phyloP scores from a whole-genome alignment of 1,139 yeast species.

The Yamadazyma atlantica region DNA sequence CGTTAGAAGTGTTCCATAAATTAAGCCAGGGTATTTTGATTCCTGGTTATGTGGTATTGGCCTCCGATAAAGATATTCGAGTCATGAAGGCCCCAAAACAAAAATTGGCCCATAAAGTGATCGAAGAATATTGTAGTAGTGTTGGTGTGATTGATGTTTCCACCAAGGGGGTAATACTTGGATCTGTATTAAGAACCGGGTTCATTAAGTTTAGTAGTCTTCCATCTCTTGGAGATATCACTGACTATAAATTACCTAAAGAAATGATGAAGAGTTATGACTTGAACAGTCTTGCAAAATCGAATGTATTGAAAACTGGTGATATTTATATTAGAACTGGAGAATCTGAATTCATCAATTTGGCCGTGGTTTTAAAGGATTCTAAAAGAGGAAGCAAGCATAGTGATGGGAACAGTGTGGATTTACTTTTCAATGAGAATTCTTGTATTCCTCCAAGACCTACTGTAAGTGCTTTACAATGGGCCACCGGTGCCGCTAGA shows the following conservation, averaged over 20 bases:
- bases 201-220: slow-evolving; percentile 38
- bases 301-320: slow-evolving; percentile 62
- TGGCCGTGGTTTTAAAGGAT: slow-evolving; percentile 41
- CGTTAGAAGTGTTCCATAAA: slow-evolving; percentile 55
- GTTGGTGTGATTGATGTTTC: slow-evolving; percentile 33
- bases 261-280: slow-evolving; percentile 29
- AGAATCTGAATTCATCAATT: slow-evolving; percentile 49
- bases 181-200: slow-evolving; percentile 38
- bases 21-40: slow-evolving; percentile 62
- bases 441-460: slow-evolving; percentile 78
- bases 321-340: slow-evolving; percentile 66
- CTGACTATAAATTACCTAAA: slow-evolving; percentile 36
- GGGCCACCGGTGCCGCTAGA: slow-evolving; percentile 77
- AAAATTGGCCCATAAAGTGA: slow-evolving; percentile 62
- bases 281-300: slow-evolving; percentile 24
- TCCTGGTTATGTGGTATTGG: slow-evolving; percentile 61
- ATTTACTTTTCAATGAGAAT: slow-evolving; percentile 58
- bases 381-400: slow-evolving; percentile 25
- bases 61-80: slow-evolving; percentile 64
- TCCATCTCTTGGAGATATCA: slow-evolving; percentile 40
- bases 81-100: slow-evolving; percentile 60
- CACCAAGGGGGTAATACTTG: slow-evolving; percentile 33
- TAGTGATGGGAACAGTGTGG: slow-evolving; percentile 29
- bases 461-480: slow-evolving; percentile 71
- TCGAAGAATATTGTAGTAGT: slow-evolving; percentile 62